These are phyloP conservation scores for Tolypocladium capitatum DNA, from an alignment of 2,329 filamentous ascomycete species.

Conservation along the genomic window DNA sequence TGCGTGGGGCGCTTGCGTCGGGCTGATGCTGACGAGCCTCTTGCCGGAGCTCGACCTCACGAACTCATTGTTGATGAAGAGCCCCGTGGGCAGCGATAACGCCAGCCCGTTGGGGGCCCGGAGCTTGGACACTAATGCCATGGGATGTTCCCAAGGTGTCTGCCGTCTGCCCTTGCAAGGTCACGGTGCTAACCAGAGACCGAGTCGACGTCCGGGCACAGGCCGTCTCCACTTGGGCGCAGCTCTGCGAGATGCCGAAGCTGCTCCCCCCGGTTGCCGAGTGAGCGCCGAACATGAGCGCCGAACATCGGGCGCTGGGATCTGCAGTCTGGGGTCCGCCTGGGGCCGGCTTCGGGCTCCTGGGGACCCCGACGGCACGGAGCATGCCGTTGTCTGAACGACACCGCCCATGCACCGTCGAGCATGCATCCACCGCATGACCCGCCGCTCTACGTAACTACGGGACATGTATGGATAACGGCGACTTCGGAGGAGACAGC, in stretches of 20 bases:
- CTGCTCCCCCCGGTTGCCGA: neutral
- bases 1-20: constrained; percentile 14
- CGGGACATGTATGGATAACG: too few relatives aligned
- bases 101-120: constrained; percentile 46
- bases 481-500: too few relatives aligned
- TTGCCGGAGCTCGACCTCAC: constrained; percentile 42
- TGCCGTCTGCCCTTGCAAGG: neutral
- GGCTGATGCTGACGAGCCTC: constrained; percentile 49
- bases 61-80: constrained; percentile 71
- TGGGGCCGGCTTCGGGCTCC: neutral
- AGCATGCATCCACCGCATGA: too few relatives aligned
- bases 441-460: too few relatives aligned
- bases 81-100: constrained; percentile 52
- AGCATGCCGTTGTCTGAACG: too few relatives aligned
- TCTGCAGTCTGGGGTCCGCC: neutral
- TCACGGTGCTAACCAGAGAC: neutral
- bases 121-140: constrained; percentile 13
- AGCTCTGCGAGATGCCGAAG: neutral
- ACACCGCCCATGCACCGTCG: too few relatives aligned
- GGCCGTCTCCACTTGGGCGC: neutral
- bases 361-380: neutral
- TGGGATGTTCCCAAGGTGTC: neutral
- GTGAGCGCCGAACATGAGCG: neutral
- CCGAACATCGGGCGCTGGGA: neutral
- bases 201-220: neutral